These are phyloP conservation scores for Fraxinus floribunda DNA, from an alignment of 305 asterid species.

Conservation along the genomic window DNA sequence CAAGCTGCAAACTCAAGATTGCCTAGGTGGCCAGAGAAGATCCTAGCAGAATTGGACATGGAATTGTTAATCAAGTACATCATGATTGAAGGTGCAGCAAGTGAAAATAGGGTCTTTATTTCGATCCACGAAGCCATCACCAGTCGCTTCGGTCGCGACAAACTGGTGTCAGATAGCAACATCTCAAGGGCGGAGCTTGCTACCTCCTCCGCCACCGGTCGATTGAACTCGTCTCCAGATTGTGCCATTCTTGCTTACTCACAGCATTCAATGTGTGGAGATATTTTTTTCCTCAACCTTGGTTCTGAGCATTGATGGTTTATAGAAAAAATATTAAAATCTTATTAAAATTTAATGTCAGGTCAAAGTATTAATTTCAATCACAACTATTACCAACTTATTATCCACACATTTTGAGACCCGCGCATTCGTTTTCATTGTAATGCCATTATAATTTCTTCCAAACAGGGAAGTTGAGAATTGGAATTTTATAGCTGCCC, in stretches of 20 bases:
- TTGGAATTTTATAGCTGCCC: background rate
- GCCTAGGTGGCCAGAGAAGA: slow-evolving; percentile 77
- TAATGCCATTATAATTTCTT: too few relatives aligned
- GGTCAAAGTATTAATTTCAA: background rate
- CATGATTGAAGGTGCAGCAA: slow-evolving; percentile 67
- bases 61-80: slow-evolving; percentile 63
- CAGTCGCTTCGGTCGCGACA: slow-evolving; percentile 32
- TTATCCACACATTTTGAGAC: background rate
- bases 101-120: slow-evolving; percentile 49
- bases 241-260: background rate
- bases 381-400: background rate
- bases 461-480: background rate
- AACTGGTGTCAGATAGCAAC: slow-evolving; percentile 43
- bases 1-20: slow-evolving; percentile 81
- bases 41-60: slow-evolving; percentile 69
- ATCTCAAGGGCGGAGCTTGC: slow-evolving; percentile 50
- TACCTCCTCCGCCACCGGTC: background rate
- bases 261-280: background rate
- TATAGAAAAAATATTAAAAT: too few relatives aligned
- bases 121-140: slow-evolving; percentile 63
- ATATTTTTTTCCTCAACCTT: background rate
- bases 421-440: background rate
- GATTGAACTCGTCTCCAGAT: background rate
- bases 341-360: background rate
- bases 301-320: background rate